Evolutionary conservation across 202 grass and related monocot species (phyloP).

Genomic region (Setaria viridis): DNA sequence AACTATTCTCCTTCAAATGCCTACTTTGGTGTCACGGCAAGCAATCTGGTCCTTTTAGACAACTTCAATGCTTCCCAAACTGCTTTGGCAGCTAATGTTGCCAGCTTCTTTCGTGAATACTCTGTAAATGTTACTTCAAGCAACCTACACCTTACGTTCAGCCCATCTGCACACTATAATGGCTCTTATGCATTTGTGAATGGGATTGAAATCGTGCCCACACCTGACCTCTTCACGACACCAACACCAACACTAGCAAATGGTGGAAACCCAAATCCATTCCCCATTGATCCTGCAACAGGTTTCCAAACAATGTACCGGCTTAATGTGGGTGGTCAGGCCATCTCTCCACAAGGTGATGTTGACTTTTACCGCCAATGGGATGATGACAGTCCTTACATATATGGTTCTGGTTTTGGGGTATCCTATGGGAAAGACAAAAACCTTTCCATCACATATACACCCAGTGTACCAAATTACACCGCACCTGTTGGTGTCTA

Average conservation of each 20-base stretch:
- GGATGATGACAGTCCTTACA: conserved; percentile 46
- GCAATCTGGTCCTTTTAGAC: conserved; percentile 39
- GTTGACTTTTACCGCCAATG: conserved; percentile 49
- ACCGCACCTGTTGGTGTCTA: conserved; percentile 55
- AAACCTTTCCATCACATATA: conserved; percentile 52
- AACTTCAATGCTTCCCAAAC: conserved; percentile 65
- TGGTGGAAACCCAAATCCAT: background rate
- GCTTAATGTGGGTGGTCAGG: conserved; percentile 58
- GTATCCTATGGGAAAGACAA: conserved; percentile 42
- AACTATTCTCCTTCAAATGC: conserved; percentile 14
- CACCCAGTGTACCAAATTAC: conserved; percentile 26
- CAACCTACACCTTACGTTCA: conserved; percentile 54
- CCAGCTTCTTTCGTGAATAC: conserved; percentile 53
- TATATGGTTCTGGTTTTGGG: conserved; percentile 33
- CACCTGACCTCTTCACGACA: conserved; percentile 54
- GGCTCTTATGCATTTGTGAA: conserved; percentile 66
- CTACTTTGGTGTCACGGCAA: conserved; percentile 56
- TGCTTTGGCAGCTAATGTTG: background rate
- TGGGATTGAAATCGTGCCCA: conserved; percentile 63
- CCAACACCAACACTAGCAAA: background rate
- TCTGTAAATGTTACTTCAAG: conserved; percentile 49
- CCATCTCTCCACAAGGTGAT: conserved; percentile 37
- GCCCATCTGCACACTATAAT: conserved; percentile 26
- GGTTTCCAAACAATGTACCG: conserved; percentile 65
- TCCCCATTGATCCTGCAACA: background rate